Conservation (phyloP, 2,329 filamentous ascomycete genomes). For the Cladosporium sp. region DNA sequence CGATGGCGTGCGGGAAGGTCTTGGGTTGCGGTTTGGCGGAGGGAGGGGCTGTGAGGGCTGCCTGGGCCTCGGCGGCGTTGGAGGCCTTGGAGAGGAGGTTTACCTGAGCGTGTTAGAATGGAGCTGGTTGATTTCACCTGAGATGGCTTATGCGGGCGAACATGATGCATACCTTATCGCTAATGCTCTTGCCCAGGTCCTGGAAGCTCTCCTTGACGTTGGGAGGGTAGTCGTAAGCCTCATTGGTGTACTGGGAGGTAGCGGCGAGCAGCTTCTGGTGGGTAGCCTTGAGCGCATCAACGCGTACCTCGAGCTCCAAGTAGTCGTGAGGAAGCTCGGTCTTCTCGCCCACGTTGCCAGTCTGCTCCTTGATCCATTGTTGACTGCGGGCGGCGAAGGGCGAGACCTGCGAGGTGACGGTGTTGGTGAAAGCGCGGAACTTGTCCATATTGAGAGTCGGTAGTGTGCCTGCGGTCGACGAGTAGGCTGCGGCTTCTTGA, state of each 20-base stretch:
- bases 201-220: slow-evolving; percentile 98
- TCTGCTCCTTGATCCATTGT: slow-evolving; percentile 96
- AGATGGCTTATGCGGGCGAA: neutral
- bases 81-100: slow-evolving; percentile 79
- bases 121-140: neutral
- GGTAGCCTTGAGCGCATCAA: slow-evolving; percentile 93
- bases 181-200: slow-evolving; percentile 90
- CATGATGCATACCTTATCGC: slow-evolving; percentile 68
- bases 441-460: slow-evolving; percentile 55
- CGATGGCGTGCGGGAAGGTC: slow-evolving; percentile 95
- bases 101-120: slow-evolving; percentile 22
- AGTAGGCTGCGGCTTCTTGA: slow-evolving; percentile 8
- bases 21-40: slow-evolving; percentile 94
- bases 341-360: slow-evolving; percentile 94
- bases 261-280: slow-evolving; percentile 97
- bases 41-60: slow-evolving; percentile 83
- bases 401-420: slow-evolving; percentile 73
- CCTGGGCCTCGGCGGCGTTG: slow-evolving; percentile 86
- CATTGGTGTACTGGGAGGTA: slow-evolving; percentile 91
- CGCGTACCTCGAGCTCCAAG: slow-evolving; percentile 95
- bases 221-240: slow-evolving; percentile 84
- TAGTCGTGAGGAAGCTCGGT: slow-evolving; percentile 97
- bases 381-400: slow-evolving; percentile 91
- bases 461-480: slow-evolving; percentile 4
- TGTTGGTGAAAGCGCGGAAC: slow-evolving; percentile 56